Evolutionary conservation across 257 asterid species (phyloP).

Genomic region (Solanum arcanum): DNA sequence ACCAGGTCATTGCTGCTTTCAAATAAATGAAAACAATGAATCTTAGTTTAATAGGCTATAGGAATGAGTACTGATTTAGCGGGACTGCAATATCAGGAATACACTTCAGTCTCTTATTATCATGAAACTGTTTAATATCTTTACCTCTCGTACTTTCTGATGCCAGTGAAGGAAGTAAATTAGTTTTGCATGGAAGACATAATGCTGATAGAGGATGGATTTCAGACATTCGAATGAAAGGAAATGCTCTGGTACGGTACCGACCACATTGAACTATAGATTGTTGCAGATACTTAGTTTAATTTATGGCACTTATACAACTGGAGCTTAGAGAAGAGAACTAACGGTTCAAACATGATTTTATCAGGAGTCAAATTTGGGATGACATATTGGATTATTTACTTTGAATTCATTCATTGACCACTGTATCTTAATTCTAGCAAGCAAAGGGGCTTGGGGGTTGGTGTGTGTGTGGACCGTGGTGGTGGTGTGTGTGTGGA

Average conservation of each 20-base stretch:
- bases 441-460: neutral
- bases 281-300: neutral
- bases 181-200: conserved; percentile 86
- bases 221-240: conserved; percentile 44
- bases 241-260: conserved; percentile 50
- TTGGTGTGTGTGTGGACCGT: neutral
- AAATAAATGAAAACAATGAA: neutral
- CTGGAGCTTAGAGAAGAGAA: neutral
- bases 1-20: neutral
- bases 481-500: neutral
- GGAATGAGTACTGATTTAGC: neutral
- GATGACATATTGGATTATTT: neutral
- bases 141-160: conserved; percentile 4
- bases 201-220: conserved; percentile 87
- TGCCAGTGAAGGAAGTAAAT: conserved; percentile 59
- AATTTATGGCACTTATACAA: neutral
- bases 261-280: neutral
- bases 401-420: neutral
- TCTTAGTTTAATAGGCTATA: neutral
- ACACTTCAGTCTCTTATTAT: neutral
- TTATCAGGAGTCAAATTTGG: neutral
- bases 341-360: neutral
- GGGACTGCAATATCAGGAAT: neutral
- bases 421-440: neutral
- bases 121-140: neutral